A percentile compares a stretch with the other conserved stretches of the same genome.
Conservation (phyloP, 1,284 basidiomycete genomes). For the Wolfiporia cocos region DNA sequence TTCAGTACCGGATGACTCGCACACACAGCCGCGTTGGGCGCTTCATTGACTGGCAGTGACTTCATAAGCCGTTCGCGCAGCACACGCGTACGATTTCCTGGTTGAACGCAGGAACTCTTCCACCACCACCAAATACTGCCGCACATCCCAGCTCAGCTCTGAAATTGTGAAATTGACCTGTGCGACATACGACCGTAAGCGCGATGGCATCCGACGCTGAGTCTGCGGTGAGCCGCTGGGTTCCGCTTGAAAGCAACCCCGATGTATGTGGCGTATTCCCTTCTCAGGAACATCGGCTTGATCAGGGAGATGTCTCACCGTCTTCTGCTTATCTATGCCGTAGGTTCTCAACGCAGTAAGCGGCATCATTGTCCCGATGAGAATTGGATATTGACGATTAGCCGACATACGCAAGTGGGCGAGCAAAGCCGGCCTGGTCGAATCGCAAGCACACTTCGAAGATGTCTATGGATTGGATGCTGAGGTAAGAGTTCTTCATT, state of each 20-base stretch:
- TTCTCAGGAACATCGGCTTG: not conserved
- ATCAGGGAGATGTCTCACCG: too few species aligned
- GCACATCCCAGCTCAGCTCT: too few species aligned
- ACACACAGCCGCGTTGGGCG: too few species aligned
- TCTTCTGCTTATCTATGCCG: not conserved
- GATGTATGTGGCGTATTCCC: conserved; percentile 39
- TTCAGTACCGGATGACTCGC: too few species aligned
- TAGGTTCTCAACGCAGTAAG: conserved; percentile 42
- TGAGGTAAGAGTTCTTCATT: conserved; percentile 50
- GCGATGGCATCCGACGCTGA: not conserved
- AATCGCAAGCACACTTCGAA: conserved; percentile 53
- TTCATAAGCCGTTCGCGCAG: too few species aligned
- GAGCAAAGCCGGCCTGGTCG: conserved; percentile 62
- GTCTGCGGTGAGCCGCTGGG: conserved; percentile 50
- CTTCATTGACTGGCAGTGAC: too few species aligned
- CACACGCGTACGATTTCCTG: too few species aligned
- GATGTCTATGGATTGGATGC: conserved; percentile 82
- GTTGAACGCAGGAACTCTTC: too few species aligned
- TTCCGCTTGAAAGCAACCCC: conserved; percentile 75
- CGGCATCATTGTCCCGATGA: conserved; percentile 26
- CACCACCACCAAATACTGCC: too few species aligned
- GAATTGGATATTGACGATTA: not conserved
- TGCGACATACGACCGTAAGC: too few species aligned
- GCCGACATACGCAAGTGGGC: conserved; percentile 56
- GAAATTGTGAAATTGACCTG: too few species aligned